Evolutionary conservation across 768 basidiomycete genomes (phyloP).

Genomic region (Boletellus sp.): DNA sequence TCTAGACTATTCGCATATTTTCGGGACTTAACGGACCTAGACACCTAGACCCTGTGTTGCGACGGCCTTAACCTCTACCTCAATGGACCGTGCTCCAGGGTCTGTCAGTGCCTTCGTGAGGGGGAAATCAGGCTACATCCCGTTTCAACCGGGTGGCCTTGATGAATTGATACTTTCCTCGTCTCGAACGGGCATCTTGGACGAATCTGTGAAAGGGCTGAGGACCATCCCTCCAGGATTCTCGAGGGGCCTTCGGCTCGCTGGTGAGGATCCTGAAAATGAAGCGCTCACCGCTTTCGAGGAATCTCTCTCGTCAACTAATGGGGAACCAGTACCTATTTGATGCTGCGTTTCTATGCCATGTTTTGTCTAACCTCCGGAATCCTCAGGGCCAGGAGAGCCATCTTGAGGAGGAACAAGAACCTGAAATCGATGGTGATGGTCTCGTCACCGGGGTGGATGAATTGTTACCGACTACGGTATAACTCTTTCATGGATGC

Average conservation of each 20-base stretch:
- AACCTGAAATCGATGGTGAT: constrained; percentile 18
- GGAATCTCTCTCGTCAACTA: constrained; percentile 10
- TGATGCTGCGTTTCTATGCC: constrained; percentile 2
- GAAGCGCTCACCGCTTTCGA: constrained; percentile 37
- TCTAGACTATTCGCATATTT: constrained; percentile 4
- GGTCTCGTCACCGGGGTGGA: constrained; percentile 57
- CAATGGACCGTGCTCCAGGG: constrained; percentile 80
- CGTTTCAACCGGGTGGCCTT: constrained; percentile 92
- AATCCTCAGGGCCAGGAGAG: constrained; percentile 18
- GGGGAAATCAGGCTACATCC: constrained; percentile 90
- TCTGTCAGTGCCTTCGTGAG: constrained; percentile 79
- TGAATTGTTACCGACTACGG: constrained; percentile 67
- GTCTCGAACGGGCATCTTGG: constrained; percentile 30
- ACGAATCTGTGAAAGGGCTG: constrained; percentile 42
- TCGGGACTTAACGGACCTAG: constrained; percentile 34
- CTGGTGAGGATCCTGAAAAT: constrained; percentile 52
- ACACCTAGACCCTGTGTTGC: constrained; percentile 49
- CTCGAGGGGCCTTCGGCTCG: constrained; percentile 69
- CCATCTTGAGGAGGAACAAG: constrained; percentile 19
- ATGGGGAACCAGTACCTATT: constrained; percentile 15
- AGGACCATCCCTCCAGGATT: constrained; percentile 81
- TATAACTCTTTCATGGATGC: constrained; percentile 17
- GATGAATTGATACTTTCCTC: constrained; percentile 51
- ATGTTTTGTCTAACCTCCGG: constrained; percentile 24
- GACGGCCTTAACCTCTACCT: constrained; percentile 80